Evolutionary conservation across 768 basidiomycete genomes (phyloP), one percentile per base, ranked within the genome.

Genomic region (Pleurotus ostreatus): DNA sequence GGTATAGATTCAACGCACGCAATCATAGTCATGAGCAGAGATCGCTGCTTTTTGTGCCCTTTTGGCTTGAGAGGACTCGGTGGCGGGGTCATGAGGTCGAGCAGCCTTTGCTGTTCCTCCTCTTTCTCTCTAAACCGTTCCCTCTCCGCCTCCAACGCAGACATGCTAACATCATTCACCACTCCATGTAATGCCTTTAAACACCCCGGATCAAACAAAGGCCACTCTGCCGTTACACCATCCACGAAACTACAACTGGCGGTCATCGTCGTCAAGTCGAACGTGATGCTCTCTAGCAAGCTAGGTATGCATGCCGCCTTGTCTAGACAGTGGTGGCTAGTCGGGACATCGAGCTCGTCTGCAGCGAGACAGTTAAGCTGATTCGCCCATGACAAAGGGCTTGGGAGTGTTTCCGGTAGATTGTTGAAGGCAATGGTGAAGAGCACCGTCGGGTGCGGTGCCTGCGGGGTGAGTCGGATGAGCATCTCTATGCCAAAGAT

Each of bases 11-110:
- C 2, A 22, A 67, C 78, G 51, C 71, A 86, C 78, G 83, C 78
- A 57, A 89, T 81, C 40, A 91, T 71, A 5, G 85, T 79, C 79
- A 85, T 86, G 47, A 89, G 73, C 57, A 90, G 65, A 13, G 89
- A 90, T 44, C 83, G 77, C 61, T 86, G 83, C 61, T 83, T 87
- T 71, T 85, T 88, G 61, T 89, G 85, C 59, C 78, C 80, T 41
- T 71, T 63, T 2, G 61, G 61, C 62, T 74, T 79, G 43, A 62
- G 62, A 40, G 72, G 51, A 49, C 64, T 61, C 7, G 68, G 62
- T 38, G 70, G 61, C 30, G 58, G 59, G 18, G 44, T 57, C 41
- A 59, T 25, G 22, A 43, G 37, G n/a, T 26, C 52, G 5, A 54
- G 15, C 38, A 63, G 58, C 22, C 67, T 69, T 26, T 59, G 26